Evolutionary conservation across 257 asterid species (phyloP), one percentile per base, ranked within the genome.

Genomic region (Euphrasia confusa): DNA sequence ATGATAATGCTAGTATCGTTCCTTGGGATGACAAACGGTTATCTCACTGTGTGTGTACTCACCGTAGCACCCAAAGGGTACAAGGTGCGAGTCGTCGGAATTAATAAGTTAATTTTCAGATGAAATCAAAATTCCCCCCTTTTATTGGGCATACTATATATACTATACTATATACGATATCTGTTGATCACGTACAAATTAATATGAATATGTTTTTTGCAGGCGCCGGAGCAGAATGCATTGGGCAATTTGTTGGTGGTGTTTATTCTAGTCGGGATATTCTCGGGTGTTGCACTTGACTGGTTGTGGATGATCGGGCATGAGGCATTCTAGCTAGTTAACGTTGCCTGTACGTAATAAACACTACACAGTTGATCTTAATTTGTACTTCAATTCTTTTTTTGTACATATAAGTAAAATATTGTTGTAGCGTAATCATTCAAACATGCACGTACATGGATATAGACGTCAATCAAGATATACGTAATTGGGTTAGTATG

Each of bases 291-390:
- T 24, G 77, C 80, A 54, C 80, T 85, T 1, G 96, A 79, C 73
- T 90, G 96, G 96, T 65, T 90, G 76, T 90, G 98, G 98, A 71
- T 88, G 12, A 83, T 90, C 54, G 85, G 85, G 0, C 76, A 88
- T 0, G 79, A 68, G 35, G 50, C 71, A 2, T 87, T 90, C 57
- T 86, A 52, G 30, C 8, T 35, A 21, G 24, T 21, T 21, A 21
- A 21, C 24, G 24, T 21, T 1, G 24, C 1, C 1, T 21, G 24
- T 21, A 21, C 24, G 24, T 21, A 21, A 21, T 0, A 21, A 21
- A 21, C 24, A 21, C 24, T 21, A 21, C 24, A 21, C 24, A 21
- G 24, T 21, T 21, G 24, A 21, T 21, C 24, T 0, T 21, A 21
- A 21, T 21, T 21, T 21, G 24, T 21, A 21, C 24, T 21, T 21